These are phyloP conservation scores for Lactarius vividus DNA, from an alignment of 768 basidiomycete genomes.

Conservation along the genomic window DNA sequence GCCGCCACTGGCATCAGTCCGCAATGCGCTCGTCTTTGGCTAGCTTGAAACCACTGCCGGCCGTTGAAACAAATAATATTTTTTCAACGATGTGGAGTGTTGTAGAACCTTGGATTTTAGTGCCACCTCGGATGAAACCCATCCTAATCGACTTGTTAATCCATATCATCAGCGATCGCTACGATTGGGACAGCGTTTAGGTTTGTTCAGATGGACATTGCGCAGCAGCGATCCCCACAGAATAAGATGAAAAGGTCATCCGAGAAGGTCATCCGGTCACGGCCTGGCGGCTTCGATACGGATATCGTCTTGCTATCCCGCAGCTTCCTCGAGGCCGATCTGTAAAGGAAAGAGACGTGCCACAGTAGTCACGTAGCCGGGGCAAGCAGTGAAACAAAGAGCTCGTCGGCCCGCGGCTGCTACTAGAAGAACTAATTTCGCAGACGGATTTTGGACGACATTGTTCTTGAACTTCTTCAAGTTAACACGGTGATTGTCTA, in stretches of 20 bases:
- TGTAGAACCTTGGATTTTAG: too few species aligned
- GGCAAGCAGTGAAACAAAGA: too few species aligned
- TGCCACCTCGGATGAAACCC: too few species aligned
- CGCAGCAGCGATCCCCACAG: conserved; percentile 34
- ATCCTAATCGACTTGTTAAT: too few species aligned
- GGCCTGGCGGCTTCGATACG: conserved; percentile 71
- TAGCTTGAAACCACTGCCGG: too few species aligned
- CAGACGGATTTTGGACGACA: conserved; percentile 60
- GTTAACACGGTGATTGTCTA: conserved; percentile 29
- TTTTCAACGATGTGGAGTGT: too few species aligned
- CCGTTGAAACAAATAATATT: too few species aligned
- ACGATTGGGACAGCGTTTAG: too few species aligned
- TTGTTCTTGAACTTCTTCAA: conserved; percentile 76
- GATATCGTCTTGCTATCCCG: conserved; percentile 46
- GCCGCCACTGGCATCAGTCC: too few species aligned
- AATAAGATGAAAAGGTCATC: conserved; percentile 71
- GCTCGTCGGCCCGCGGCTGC: conserved; percentile 44
- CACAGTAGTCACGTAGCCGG: not conserved
- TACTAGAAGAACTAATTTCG: conserved; percentile 49
- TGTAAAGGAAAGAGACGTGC: not conserved
- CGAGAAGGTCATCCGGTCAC: too few species aligned
- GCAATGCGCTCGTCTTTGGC: too few species aligned
- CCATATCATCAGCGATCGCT: too few species aligned
- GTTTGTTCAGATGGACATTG: not conserved
- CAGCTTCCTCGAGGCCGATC: conserved; percentile 41